Conservation (phyloP, 1,139 yeast species). For the Blastobotrys ciferrii region DNA sequence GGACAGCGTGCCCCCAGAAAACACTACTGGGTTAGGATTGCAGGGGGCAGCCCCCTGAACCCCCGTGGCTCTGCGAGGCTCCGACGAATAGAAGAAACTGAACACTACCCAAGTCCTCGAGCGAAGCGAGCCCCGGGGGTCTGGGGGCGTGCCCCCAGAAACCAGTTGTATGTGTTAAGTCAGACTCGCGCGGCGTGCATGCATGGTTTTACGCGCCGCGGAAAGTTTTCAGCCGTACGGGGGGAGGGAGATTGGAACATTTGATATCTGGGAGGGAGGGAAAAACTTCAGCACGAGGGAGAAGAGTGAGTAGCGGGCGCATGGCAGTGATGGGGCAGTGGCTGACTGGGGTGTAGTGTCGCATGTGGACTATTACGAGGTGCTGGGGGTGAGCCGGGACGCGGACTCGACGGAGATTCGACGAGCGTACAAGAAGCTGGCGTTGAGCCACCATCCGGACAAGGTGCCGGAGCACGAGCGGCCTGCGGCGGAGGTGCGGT, state of each 20-base stretch:
- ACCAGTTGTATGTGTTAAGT: too few species aligned
- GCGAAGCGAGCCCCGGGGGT: too few species aligned
- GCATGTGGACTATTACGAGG: constrained; percentile 52
- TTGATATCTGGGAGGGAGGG: too few species aligned
- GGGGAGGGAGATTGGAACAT: neutral
- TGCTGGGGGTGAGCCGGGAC: constrained; percentile 61
- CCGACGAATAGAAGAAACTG: too few species aligned
- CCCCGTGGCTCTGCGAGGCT: too few species aligned
- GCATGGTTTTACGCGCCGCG: too few species aligned
- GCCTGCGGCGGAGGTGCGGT: constrained; percentile 64
- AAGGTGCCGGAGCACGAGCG: constrained; percentile 65
- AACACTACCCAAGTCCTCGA: too few species aligned
- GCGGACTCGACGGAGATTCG: constrained; percentile 69
- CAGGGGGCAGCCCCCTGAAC: too few species aligned
- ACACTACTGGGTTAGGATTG: too few species aligned
- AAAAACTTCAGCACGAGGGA: neutral
- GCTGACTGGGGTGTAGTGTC: neutral
- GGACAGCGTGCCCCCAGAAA: too few species aligned
- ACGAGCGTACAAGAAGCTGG: constrained; percentile 72
- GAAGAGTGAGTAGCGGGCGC: neutral
- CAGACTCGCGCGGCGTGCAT: too few species aligned
- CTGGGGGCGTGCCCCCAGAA: too few species aligned
- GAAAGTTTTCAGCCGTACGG: neutral
- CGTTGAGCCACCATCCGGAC: constrained; percentile 77
- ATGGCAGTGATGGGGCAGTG: neutral